Evolutionary conservation across 1,284 basidiomycete species (phyloP).

Genomic region (Ustilago tritici): DNA sequence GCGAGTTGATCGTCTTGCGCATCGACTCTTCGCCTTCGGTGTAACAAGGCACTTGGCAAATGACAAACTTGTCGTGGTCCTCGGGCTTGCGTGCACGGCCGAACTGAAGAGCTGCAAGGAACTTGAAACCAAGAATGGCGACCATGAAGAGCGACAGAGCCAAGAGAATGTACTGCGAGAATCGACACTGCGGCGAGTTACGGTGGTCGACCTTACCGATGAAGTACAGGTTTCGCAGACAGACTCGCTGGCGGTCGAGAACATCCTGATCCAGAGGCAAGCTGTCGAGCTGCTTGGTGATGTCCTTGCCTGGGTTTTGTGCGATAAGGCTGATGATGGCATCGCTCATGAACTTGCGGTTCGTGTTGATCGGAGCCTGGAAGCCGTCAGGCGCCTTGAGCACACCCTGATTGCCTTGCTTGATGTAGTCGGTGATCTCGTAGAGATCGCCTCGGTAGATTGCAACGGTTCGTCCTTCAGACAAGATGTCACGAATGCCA

Average conservation of each 20-base stretch:
- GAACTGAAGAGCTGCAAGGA: constrained; percentile 93
- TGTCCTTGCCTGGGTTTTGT: constrained; percentile 82
- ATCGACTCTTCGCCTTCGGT: constrained; percentile 92
- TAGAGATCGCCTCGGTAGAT: constrained; percentile 88
- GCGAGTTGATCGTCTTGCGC: constrained; percentile 89
- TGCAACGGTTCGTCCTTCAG: constrained; percentile 77
- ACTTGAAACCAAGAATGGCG: constrained; percentile 96
- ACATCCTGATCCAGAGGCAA: constrained; percentile 77
- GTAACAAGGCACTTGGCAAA: constrained; percentile 98
- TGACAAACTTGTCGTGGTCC: constrained; percentile 97
- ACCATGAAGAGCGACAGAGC: constrained; percentile 93
- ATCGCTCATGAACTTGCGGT: constrained; percentile 81
- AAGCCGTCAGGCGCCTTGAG: constrained; percentile 76
- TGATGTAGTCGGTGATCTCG: constrained; percentile 83
- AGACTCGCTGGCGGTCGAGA: constrained; percentile 83
- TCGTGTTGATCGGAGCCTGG: constrained; percentile 74
- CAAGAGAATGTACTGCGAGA: constrained; percentile 91
- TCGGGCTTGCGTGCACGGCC: constrained; percentile 85
- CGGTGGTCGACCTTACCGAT: constrained; percentile 92
- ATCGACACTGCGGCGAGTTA: constrained; percentile 88
- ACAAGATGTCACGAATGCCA: constrained; percentile 79
- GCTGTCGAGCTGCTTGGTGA: constrained; percentile 81
- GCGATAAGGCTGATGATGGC: constrained; percentile 84
- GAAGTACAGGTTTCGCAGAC: constrained; percentile 90
- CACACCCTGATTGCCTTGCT: constrained; percentile 66